phyloP scores from a whole-genome alignment of 176 grass and related monocot genomes.

The Secale cereale region DNA sequence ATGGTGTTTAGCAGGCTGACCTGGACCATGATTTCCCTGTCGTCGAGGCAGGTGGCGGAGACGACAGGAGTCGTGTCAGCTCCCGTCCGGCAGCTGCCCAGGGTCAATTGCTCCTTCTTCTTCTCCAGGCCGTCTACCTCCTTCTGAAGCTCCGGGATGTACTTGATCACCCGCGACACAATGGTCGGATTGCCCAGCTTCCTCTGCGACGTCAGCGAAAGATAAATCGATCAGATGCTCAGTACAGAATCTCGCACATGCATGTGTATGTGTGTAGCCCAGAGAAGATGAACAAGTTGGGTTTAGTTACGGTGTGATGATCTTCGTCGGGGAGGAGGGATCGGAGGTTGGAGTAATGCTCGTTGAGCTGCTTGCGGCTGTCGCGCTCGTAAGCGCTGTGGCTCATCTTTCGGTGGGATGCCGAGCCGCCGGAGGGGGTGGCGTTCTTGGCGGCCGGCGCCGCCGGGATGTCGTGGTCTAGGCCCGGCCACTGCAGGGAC shows the following conservation, averaged over 20 bases:
- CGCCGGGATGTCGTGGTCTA: conserved; percentile 34
- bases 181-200: conserved; percentile 79
- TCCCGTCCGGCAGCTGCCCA: conserved; percentile 32
- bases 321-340: conserved; percentile 66
- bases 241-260: neutral
- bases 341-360: conserved; percentile 69
- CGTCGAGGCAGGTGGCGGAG: conserved; percentile 50
- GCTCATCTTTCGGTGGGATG: conserved; percentile 53
- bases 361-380: conserved; percentile 89
- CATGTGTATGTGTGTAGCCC: neutral
- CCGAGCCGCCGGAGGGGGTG: conserved; percentile 5
- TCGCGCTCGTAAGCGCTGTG: conserved; percentile 96
- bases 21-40: conserved; percentile 80
- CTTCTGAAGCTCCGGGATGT: conserved; percentile 84
- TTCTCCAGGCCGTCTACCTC: conserved; percentile 48
- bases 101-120: conserved; percentile 59
- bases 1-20: conserved; percentile 46
- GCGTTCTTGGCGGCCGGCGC: conserved; percentile 13
- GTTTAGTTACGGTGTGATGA: conserved; percentile 42
- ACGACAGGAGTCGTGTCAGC: conserved; percentile 34
- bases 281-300: neutral
- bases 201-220: conserved; percentile 37
- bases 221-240: neutral
- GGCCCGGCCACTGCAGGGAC: conserved; percentile 25
- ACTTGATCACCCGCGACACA: conserved; percentile 66